Conservation (phyloP, 495 filamentous ascomycete species). For the Lindgomyces ingoldianus region DNA sequence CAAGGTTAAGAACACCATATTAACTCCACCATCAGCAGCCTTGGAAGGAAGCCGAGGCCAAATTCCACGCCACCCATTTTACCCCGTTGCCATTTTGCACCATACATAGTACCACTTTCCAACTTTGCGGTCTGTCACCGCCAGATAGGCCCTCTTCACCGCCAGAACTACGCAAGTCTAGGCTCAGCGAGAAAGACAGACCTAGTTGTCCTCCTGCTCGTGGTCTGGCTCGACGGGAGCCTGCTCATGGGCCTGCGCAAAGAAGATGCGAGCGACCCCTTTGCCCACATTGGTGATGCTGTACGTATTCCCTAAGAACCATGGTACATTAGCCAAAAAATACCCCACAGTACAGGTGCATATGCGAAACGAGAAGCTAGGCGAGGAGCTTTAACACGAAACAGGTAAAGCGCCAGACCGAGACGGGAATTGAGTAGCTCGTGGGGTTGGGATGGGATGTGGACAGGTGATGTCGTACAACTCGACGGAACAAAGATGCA, state of each 20-base stretch:
- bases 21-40: background rate
- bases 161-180: background rate
- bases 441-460: background rate
- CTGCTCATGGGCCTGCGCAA: slow-evolving; percentile 73
- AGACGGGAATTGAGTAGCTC: no score
- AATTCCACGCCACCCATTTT: background rate
- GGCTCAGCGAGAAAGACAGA: background rate
- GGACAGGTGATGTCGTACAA: background rate
- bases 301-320: slow-evolving; percentile 73
- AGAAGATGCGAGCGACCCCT: slow-evolving; percentile 73
- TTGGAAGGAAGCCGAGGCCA: background rate
- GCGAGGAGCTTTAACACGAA: background rate
- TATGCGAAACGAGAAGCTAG: background rate
- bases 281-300: slow-evolving; percentile 73
- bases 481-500: slow-evolving; percentile 15
- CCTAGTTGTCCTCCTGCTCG: background rate
- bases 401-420: background rate
- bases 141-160: slow-evolving; percentile 15
- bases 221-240: background rate
- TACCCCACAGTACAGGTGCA: background rate
- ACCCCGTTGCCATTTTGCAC: background rate
- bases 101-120: background rate
- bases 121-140: slow-evolving; percentile 8
- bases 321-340: slow-evolving; percentile 4
- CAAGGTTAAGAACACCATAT: background rate